These are phyloP conservation scores for Epichloe uncinata DNA, from an alignment of 2,329 filamentous ascomycete genomes.

Conservation along the genomic window DNA sequence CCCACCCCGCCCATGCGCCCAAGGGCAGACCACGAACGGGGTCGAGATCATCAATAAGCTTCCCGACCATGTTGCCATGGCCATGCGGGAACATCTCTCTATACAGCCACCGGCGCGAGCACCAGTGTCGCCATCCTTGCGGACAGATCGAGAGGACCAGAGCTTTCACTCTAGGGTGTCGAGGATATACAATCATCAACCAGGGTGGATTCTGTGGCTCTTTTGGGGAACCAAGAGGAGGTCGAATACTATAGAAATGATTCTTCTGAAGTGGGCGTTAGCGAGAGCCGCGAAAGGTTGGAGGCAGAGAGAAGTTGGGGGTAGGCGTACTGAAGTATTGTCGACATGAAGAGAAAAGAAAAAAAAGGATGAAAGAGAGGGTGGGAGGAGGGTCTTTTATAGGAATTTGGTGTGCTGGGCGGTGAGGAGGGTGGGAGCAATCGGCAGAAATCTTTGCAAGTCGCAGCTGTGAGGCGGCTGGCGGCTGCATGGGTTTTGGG, in stretches of 20 bases:
- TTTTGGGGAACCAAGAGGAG: constrained; percentile 81
- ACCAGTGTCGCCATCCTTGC: constrained; percentile 43
- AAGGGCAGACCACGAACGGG: constrained; percentile 58
- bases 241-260: constrained; percentile 98
- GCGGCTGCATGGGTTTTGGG: no score
- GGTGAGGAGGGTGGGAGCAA: not conserved
- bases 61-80: constrained; percentile 6
- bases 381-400: constrained; percentile 26
- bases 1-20: constrained; percentile 69
- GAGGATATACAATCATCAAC: constrained; percentile 86
- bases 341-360: constrained; percentile 45
- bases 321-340: constrained; percentile 43
- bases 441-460: no score
- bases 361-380: constrained; percentile 22
- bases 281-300: constrained; percentile 3
- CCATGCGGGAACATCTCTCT: constrained; percentile 46
- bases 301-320: constrained; percentile 15
- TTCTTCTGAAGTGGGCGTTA: constrained; percentile 43
- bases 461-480: no score
- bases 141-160: constrained; percentile 44
- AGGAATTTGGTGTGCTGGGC: constrained; percentile 11
- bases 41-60: constrained; percentile 73
- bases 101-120: constrained; percentile 39
- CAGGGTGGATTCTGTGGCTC: constrained; percentile 92
- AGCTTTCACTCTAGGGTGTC: constrained; percentile 76